A percentile compares a stretch with the other conserved stretches of the same genome.
Conservation (phyloP, 352 stramenopile species). For the Pythium utonaiense region DNA sequence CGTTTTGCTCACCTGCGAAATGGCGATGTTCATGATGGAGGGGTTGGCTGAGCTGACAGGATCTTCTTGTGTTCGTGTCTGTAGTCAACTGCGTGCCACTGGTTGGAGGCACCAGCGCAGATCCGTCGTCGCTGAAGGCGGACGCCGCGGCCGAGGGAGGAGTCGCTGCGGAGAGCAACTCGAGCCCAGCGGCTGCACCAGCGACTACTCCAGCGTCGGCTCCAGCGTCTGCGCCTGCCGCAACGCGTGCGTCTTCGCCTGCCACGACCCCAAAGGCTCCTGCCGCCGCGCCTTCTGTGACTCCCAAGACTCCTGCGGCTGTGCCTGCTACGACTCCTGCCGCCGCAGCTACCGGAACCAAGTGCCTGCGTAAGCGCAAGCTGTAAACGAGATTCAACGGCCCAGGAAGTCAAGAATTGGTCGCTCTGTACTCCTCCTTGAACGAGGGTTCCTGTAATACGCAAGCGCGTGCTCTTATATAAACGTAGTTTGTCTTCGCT, state of each 20-base stretch:
- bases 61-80: neutral
- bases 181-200: neutral
- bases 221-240: neutral
- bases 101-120: constrained; percentile 6
- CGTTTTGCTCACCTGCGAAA: no score
- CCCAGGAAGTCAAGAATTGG: no score
- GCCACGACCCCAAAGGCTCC: neutral
- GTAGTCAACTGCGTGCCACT: constrained; percentile 8
- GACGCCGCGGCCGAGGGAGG: neutral
- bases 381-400: neutral
- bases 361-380: neutral
- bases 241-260: no score
- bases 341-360: neutral
- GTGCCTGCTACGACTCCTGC: neutral
- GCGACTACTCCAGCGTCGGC: neutral
- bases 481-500: no score
- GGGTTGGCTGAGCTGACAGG: no score
- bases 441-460: no score
- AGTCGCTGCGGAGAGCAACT: neutral
- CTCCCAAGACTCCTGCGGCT: no score
- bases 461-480: no score
- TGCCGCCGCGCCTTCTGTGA: neutral
- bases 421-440: no score
- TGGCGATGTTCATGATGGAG: no score
- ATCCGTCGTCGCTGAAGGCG: neutral